A percentile compares a stretch with the other conserved stretches of the same genome.
These are phyloP conservation scores for Trichoderma citrinoviride DNA, from an alignment of 2,329 filamentous ascomycete genomes.

Conservation along the genomic window DNA sequence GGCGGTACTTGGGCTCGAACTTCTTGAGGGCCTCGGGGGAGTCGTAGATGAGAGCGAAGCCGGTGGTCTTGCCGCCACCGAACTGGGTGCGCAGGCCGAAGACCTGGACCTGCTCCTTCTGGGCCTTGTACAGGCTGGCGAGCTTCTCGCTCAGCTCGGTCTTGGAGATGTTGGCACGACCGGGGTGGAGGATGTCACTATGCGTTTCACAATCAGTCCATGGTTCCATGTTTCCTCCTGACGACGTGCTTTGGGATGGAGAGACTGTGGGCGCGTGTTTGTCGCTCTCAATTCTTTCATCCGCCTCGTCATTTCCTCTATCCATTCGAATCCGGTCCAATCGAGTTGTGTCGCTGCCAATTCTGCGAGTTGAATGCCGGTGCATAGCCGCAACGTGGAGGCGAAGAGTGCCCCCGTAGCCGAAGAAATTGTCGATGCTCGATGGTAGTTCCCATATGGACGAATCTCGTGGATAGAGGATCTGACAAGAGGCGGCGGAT, in stretches of 20 bases:
- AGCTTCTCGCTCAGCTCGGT: conserved; percentile 97
- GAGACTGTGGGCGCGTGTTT: neutral
- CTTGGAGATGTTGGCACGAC: conserved; percentile 98
- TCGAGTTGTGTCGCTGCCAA: conserved; percentile 3
- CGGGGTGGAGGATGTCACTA: conserved; percentile 99
- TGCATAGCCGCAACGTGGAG: neutral
- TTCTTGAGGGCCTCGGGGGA: conserved; percentile 98
- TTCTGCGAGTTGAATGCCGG: neutral
- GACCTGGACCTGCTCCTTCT: conserved; percentile 95
- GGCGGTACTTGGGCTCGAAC: conserved; percentile 98
- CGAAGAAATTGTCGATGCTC: neutral
- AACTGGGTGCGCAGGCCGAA: conserved; percentile 99
- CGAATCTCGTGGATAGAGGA: neutral
- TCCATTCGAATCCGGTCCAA: neutral
- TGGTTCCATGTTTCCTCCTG: neutral
- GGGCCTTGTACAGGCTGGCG: conserved; percentile 93
- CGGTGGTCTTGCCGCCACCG: conserved; percentile 99
- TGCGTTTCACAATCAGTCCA: conserved; percentile 41
- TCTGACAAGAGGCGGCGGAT: neutral
- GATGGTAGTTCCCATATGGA: neutral
- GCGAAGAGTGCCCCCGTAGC: neutral
- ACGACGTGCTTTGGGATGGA: too few relatives aligned
- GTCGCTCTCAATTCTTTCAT: neutral
- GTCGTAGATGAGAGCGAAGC: conserved; percentile 98
- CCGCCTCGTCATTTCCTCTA: neutral